Percentiles rank a stretch among this genome's conserved stretches.
These are phyloP conservation scores for Kwoniella botswanensis DNA, from an alignment of 768 basidiomycete species.

Conservation along the genomic window DNA sequence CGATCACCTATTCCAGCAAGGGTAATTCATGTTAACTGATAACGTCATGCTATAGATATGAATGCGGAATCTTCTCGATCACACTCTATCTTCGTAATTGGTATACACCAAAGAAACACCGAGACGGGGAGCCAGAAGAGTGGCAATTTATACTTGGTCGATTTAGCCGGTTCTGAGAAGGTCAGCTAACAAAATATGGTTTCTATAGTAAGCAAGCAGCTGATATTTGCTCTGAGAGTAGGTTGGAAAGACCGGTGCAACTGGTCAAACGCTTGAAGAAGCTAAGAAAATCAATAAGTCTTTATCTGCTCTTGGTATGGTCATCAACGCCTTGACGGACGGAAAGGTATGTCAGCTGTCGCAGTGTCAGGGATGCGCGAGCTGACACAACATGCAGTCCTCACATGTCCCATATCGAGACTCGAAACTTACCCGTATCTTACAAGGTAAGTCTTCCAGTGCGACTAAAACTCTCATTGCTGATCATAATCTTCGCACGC, in stretches of 20 bases:
- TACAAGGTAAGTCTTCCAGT: slow-evolving; percentile 78
- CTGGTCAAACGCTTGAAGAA: slow-evolving; percentile 97
- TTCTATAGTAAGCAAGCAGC: neutral
- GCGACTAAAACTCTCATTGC: slow-evolving; percentile 58
- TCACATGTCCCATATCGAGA: slow-evolving; percentile 98
- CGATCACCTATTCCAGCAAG: neutral
- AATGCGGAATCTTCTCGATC: slow-evolving; percentile 99
- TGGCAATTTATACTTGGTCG: slow-evolving; percentile 95
- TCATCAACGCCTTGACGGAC: slow-evolving; percentile 97
- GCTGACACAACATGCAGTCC: slow-evolving; percentile 63
- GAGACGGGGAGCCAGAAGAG: slow-evolving; percentile 95
- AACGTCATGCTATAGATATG: slow-evolving; percentile 72
- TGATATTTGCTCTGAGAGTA: slow-evolving; percentile 17
- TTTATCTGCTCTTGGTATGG: slow-evolving; percentile 96
- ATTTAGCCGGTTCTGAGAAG: slow-evolving; percentile 98
- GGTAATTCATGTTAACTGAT: neutral
- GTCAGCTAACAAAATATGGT: slow-evolving; percentile 52
- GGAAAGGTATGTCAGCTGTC: slow-evolving; percentile 69
- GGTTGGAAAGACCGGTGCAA: slow-evolving; percentile 96
- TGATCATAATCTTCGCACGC: neutral
- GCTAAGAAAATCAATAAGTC: slow-evolving; percentile 99
- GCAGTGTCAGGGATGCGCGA: too few relatives aligned
- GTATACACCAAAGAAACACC: slow-evolving; percentile 93
- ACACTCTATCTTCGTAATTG: slow-evolving; percentile 98
- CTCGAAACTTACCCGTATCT: slow-evolving; percentile 96